Base-by-base conservation (phyloP, 78 protist species). In the Chrysochromulina tobinii region DNA sequence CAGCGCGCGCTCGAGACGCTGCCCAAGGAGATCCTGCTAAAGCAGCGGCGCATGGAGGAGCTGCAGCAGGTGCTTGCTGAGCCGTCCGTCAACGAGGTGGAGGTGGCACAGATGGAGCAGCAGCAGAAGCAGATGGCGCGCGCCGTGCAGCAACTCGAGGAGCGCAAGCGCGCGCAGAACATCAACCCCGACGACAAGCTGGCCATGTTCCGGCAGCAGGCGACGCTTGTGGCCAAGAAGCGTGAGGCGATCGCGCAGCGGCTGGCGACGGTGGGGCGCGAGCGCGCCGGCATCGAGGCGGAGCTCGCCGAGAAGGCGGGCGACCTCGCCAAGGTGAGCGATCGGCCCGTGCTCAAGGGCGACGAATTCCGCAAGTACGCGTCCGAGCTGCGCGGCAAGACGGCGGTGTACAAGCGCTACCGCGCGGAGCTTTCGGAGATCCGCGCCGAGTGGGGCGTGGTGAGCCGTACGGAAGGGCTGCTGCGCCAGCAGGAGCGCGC, bases 131-230 rank as follows among this genome's bases (percentile, higher is more conserved):
- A 8, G 89, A 14, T 75, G 58, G 25, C 3, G 58, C 83, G 83
- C 51, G 57, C 58, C 83, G 17, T 75, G 27, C 27, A 18, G 1
- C 20, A 2, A 12, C 83, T 75, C 58, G 83, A 75, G 57, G 83
- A 75, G 83, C 83, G 83, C 3, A 75, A 75, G 83, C 83, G 83
- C 18, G 54, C 83, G 83, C 3, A 1, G 59, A 4, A 1, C 12
- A 3, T 15, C 83, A 12, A 75, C 57, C 83, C 83, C 12, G 91
- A 89, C 75, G 91, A 72, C 73, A 57, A 58, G 73, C 91, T 89
- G 61, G 67, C 86, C 25, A 55, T 73, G 87, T 89, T 73, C 72
- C 86, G 87, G 25, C 91, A 89, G 86, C 91, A 89, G 58, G 91
- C 86, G 53, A 8, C 3, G 21, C 73, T 88, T 18, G 81, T 88